A percentile compares a stretch with the other conserved stretches of the same genome.
Conservation (phyloP, 2,329 filamentous ascomycete genomes). For the Monosporascus ibericus region DNA sequence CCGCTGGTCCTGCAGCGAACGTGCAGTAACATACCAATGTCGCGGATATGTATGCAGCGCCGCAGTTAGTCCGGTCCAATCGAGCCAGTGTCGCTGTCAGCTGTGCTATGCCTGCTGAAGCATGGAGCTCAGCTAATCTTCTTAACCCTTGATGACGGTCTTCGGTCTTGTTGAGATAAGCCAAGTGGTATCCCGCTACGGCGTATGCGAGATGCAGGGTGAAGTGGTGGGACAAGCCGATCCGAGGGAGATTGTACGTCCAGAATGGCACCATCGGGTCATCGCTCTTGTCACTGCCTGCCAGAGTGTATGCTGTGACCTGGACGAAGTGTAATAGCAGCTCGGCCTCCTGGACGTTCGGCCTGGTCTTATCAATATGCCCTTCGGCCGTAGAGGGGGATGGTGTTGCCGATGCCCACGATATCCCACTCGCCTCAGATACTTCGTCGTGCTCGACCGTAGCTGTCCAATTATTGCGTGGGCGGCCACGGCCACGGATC, state of each 20-base stretch:
- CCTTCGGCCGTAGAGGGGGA: constrained; percentile 16
- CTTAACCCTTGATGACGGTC: constrained; percentile 7
- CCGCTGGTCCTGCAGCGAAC: constrained; percentile 24
- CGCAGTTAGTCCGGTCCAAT: constrained; percentile 22
- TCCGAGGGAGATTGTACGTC: constrained; percentile 21
- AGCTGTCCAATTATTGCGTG: neutral
- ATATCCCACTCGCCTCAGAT: neutral
- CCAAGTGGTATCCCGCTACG: constrained; percentile 22
- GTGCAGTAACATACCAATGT: constrained; percentile 24
- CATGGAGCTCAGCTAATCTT: constrained; percentile 19
- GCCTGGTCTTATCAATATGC: neutral
- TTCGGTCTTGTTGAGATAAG: constrained; percentile 8
- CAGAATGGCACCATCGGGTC: constrained; percentile 20
- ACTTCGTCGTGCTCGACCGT: neutral
- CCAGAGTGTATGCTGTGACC: constrained; percentile 18
- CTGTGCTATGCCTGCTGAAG: constrained; percentile 19
- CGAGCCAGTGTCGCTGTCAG: constrained; percentile 17
- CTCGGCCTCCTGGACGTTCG: constrained; percentile 17
- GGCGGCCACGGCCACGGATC: neutral
- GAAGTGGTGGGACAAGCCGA: constrained; percentile 22
- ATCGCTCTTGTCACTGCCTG: constrained; percentile 5
- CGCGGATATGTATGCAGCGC: constrained; percentile 23
- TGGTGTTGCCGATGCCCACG: neutral
- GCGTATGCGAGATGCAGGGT: constrained; percentile 24
- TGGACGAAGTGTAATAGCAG: constrained; percentile 23